Evolutionary conservation across 2,329 filamentous ascomycete genomes (phyloP).

Genomic region (Penicillium griseofulvum): DNA sequence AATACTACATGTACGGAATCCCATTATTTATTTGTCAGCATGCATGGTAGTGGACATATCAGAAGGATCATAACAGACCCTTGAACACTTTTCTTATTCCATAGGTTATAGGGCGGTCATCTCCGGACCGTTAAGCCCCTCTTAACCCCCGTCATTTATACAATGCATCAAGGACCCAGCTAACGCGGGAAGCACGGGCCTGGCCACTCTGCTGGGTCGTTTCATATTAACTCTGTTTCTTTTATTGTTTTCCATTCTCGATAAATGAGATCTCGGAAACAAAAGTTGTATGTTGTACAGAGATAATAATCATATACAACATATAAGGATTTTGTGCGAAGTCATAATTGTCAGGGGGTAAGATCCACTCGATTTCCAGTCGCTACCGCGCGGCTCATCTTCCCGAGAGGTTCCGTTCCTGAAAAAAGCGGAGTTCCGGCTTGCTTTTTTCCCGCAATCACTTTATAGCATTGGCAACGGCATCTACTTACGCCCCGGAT

Average conservation of each 20-base stretch:
- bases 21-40: neutral
- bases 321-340: neutral
- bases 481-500: neutral
- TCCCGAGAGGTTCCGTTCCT: conserved; percentile 14
- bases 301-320: neutral
- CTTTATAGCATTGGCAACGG: neutral
- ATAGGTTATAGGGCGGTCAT: conserved; percentile 6
- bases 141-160: conserved; percentile 1
- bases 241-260: too few relatives aligned
- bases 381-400: conserved; percentile 22
- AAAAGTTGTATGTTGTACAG: neutral
- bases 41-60: neutral
- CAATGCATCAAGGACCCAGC: conserved; percentile 13
- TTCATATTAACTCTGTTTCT: conserved; percentile 23
- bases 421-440: conserved; percentile 18
- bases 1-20: neutral
- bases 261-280: neutral
- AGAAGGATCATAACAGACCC: neutral
- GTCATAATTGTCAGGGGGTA: neutral
- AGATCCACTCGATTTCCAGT: conserved; percentile 12
- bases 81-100: too few relatives aligned
- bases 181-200: conserved; percentile 31
- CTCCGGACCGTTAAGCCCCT: conserved; percentile 12
- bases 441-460: conserved; percentile 9
- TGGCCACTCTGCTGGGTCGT: conserved; percentile 31